phyloP scores from a whole-genome alignment of 257 asterid genomes.

The Gardenia jasminoides region DNA sequence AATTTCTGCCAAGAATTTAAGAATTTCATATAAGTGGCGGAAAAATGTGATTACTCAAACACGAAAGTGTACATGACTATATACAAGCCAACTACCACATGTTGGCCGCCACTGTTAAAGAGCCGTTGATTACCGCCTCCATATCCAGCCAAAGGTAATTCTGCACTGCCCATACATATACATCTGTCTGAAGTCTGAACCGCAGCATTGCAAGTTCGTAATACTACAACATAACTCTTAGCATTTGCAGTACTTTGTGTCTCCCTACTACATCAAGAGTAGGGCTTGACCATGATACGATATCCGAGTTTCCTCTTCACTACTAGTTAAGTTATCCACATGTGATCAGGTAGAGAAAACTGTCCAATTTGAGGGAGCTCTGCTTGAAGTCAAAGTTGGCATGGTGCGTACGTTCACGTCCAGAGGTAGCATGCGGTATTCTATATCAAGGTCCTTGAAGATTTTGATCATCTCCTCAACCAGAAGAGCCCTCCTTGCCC shows the following conservation, averaged over 20 bases:
- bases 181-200: no score
- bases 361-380: conserved; percentile 79
- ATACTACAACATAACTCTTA: no score
- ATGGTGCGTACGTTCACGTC: conserved; percentile 72
- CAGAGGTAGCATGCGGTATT: conserved; percentile 68
- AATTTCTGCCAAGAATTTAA: no score
- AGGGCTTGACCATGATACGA: neutral
- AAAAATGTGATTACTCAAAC: no score
- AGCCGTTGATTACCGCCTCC: no score
- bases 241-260: neutral
- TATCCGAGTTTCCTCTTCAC: neutral
- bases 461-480: conserved; percentile 75
- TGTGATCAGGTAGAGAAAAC: conserved; percentile 19
- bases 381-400: conserved; percentile 53
- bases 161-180: no score
- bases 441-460: conserved; percentile 77
- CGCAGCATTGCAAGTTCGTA: no score
- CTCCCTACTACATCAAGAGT: neutral
- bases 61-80: no score
- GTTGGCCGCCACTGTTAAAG: no score
- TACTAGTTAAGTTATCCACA: neutral
- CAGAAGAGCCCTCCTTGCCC: conserved; percentile 63
- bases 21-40: no score
- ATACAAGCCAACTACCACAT: no score
- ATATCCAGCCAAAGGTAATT: no score